phyloP scores from a whole-genome alignment of 306 rosid species.

The Quercus engelmannii region DNA sequence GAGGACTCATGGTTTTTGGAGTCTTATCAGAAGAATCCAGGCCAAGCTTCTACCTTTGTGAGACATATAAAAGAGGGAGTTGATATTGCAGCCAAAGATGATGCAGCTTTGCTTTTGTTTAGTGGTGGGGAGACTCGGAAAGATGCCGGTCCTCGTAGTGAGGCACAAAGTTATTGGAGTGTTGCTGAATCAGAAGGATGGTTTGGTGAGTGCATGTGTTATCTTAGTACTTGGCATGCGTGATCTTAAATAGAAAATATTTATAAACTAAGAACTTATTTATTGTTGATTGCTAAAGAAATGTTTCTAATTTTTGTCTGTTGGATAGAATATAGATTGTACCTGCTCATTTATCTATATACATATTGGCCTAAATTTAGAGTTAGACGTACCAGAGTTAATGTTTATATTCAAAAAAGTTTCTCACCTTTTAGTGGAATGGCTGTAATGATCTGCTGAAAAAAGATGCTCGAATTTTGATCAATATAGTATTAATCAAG shows the following conservation, averaged over 20 bases:
- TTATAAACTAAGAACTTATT: neutral
- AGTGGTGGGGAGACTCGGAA: conserved; percentile 96
- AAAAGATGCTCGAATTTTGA: neutral
- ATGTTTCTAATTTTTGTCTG: neutral
- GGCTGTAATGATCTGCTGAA: neutral
- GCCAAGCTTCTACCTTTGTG: conserved; percentile 82
- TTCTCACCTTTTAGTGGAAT: neutral
- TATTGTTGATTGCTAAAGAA: neutral
- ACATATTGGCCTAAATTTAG: neutral
- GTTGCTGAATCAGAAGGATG: conserved; percentile 80
- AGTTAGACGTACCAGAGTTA: neutral
- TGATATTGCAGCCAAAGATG: conserved; percentile 55
- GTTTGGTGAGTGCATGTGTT: conserved; percentile 65
- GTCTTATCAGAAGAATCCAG: conserved; percentile 85
- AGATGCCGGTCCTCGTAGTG: conserved; percentile 90
- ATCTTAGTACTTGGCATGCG: neutral
- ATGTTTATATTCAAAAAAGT: neutral
- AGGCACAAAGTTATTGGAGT: conserved; percentile 97
- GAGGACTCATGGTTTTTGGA: conserved; percentile 97
- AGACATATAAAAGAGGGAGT: conserved; percentile 65
- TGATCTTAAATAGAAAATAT: neutral
- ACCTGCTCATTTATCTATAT: neutral
- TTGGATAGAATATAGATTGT: neutral
- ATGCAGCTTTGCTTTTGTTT: conserved; percentile 64
- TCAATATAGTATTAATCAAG: neutral